These are phyloP conservation scores for Annulohypoxylon stygium DNA, from an alignment of 495 filamentous ascomycete genomes.

Conservation along the genomic window DNA sequence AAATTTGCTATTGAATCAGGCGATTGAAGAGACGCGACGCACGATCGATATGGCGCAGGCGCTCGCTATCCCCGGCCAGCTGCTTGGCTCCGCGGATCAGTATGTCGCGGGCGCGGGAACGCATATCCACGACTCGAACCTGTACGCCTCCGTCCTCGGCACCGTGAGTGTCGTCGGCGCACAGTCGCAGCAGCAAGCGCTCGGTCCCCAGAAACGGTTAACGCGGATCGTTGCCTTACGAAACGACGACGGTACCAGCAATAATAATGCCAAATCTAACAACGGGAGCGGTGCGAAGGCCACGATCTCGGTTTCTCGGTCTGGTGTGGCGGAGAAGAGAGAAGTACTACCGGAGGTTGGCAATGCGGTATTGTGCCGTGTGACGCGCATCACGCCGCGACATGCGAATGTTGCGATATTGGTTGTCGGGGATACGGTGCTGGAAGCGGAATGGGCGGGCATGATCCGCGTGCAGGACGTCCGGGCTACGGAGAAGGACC, in stretches of 20 bases:
- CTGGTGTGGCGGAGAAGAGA: conserved; percentile 60
- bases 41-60: conserved; percentile 38
- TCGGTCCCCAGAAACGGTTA: conserved; percentile 69
- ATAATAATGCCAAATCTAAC: neutral
- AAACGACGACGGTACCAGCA: conserved; percentile 4
- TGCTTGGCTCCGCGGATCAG: conserved; percentile 73
- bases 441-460: conserved; percentile 72
- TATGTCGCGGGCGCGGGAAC: conserved; percentile 83
- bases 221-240: conserved; percentile 62
- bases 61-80: conserved; percentile 77
- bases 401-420: conserved; percentile 88
- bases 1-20: too few species aligned
- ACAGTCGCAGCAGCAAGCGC: conserved; percentile 57
- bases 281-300: conserved; percentile 44
- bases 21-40: neutral
- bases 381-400: conserved; percentile 83
- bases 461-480: conserved; percentile 86
- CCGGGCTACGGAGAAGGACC: conserved; percentile 94
- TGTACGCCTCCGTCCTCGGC: conserved; percentile 80
- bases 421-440: conserved; percentile 74
- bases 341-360: conserved; percentile 85
- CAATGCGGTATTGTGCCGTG: conserved; percentile 82
- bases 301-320: conserved; percentile 57
- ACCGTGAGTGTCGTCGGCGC: conserved; percentile 62
- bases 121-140: conserved; percentile 76